phyloP scores from a whole-genome alignment of 2,329 filamentous ascomycete genomes.

The Ceratocystis cubensis region DNA sequence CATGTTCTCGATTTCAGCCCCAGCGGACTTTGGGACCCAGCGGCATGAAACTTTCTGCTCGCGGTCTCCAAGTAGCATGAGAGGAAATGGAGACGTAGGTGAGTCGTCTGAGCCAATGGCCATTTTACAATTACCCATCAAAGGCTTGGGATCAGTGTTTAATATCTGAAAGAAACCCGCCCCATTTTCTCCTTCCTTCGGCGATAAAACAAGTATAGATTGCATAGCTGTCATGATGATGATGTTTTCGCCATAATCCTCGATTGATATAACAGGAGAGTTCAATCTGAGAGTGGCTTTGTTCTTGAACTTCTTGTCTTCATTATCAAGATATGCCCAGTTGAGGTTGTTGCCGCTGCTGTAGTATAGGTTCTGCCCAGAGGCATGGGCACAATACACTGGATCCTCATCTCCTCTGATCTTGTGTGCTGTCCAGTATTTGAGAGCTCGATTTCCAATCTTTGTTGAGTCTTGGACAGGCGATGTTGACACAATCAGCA shows the following conservation, averaged over 20 bases:
- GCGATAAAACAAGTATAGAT: constrained; percentile 38
- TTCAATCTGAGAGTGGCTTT: constrained; percentile 37
- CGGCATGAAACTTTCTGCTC: constrained; percentile 37
- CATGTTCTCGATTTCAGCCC: constrained; percentile 34
- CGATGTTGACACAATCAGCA: constrained; percentile 41
- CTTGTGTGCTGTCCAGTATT: constrained; percentile 43
- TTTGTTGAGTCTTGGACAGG: constrained; percentile 11
- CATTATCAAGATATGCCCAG: constrained; percentile 42
- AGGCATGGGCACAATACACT: constrained; percentile 44
- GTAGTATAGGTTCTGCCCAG: constrained; percentile 44
- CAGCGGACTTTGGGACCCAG: constrained; percentile 37
- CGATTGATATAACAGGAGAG: constrained; percentile 41
- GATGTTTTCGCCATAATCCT: constrained; percentile 36
- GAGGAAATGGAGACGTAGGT: constrained; percentile 27
- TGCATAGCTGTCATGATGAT: constrained; percentile 42
- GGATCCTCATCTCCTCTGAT: constrained; percentile 34
- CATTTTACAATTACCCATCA: constrained; percentile 31
- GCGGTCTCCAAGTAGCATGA: constrained; percentile 39
- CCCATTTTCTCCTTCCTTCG: not conserved
- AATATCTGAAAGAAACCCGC: not conserved
- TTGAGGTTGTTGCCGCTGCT: constrained; percentile 42
- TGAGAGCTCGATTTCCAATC: constrained; percentile 30
- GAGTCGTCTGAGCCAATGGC: constrained; percentile 31
- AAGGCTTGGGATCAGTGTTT: constrained; percentile 11
- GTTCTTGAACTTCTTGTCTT: constrained; percentile 39